A percentile compares a stretch with the other conserved stretches of the same genome.
These are phyloP conservation scores for Fusarium nodosum DNA, from an alignment of 2,329 filamentous ascomycete species.

Conservation along the genomic window DNA sequence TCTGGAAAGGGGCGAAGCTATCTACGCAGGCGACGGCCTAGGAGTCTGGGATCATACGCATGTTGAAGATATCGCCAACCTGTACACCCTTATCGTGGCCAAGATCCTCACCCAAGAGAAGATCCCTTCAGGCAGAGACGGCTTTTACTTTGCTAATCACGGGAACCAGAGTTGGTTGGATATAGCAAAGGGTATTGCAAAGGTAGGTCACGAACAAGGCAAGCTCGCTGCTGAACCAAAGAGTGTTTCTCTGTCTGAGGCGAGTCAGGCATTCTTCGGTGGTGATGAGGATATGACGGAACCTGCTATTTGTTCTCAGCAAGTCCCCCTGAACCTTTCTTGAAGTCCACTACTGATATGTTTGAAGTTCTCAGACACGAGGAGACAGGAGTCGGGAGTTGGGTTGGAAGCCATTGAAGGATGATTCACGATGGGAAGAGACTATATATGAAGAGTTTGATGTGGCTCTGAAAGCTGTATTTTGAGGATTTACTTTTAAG, in stretches of 20 bases:
- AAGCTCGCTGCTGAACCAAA: conserved; percentile 1
- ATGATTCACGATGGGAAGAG: conserved; percentile 9
- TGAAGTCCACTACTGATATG: fast-evolving
- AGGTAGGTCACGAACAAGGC: background rate
- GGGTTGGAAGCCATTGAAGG: conserved; percentile 11
- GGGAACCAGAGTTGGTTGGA: conserved; percentile 4
- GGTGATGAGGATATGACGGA: conserved; percentile 19
- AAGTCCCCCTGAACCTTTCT: fast-evolving
- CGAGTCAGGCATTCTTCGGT: background rate
- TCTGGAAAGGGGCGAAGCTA: background rate
- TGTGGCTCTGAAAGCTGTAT: background rate
- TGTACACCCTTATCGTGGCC: conserved; percentile 2
- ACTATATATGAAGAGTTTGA: conserved; percentile 14
- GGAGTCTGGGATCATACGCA: conserved; percentile 14
- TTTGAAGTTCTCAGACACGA: background rate
- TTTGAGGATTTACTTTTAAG: background rate
- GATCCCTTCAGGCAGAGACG: background rate
- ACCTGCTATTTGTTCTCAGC: conserved; percentile 14
- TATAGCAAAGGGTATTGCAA: conserved; percentile 13
- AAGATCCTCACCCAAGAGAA: background rate
- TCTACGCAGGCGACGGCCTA: conserved; percentile 3
- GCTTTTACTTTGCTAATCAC: conserved; percentile 10
- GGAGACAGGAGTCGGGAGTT: conserved; percentile 6
- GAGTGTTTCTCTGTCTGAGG: conserved; percentile 6
- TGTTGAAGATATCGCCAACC: conserved; percentile 4